Evolutionary conservation across 2,329 filamentous ascomycete species (phyloP).

Genomic region (Neofusicoccum sp.): DNA sequence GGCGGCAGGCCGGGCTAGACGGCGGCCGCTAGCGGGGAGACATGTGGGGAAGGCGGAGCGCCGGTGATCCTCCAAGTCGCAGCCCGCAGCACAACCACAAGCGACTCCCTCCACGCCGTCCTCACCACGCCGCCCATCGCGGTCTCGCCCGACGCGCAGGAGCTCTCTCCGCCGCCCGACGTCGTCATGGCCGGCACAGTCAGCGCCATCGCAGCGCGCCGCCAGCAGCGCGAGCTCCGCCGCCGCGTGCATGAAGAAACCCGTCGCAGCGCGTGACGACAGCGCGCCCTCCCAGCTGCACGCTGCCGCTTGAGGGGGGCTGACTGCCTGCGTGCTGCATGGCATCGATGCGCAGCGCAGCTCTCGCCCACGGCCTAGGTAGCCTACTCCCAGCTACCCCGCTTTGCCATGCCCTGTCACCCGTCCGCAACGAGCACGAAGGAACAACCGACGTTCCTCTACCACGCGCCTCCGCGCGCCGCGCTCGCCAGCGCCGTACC

Average conservation of each 20-base stretch:
- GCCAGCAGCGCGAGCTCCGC: neutral
- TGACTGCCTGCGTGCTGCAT: conserved; percentile 19
- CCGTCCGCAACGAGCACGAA: neutral
- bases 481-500: neutral
- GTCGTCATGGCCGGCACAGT: conserved; percentile 10
- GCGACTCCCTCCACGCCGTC: neutral
- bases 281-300: neutral
- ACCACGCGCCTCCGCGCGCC: neutral
- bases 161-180: conserved; percentile 2
- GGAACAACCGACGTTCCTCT: neutral
- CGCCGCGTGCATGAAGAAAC: conserved; percentile 8
- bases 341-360: conserved; percentile 7
- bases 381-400: conserved; percentile 14
- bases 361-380: neutral
- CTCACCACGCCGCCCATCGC: neutral
- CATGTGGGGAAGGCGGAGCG: neutral
- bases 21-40: neutral
- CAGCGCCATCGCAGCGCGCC: conserved; percentile 5
- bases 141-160: neutral
- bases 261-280: conserved; percentile 11
- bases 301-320: conserved; percentile 16
- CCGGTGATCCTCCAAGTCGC: neutral
- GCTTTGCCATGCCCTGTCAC: conserved; percentile 13
- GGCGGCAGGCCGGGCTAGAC: neutral
- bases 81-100: neutral